Percentiles rank a stretch among this genome's conserved stretches.
Evolutionary conservation across 257 asterid species (phyloP).

Genomic region (Leonotis leonurus): DNA sequence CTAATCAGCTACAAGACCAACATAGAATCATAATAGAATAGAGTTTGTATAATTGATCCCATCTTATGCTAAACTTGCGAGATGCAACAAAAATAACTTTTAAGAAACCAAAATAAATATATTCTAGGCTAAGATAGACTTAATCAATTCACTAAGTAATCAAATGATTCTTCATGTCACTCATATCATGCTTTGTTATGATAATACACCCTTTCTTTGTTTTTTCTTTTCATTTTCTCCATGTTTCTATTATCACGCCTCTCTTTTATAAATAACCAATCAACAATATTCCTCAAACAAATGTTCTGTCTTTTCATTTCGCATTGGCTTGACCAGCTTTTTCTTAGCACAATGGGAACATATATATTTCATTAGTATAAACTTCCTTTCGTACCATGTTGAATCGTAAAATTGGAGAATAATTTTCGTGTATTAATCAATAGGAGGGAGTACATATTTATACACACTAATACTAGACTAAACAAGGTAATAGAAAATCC

Average conservation of each 20-base stretch:
- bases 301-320: neutral
- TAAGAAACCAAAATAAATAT: too few relatives aligned
- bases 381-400: neutral
- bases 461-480: too few relatives aligned
- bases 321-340: neutral
- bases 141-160: too few relatives aligned
- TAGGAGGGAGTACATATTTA: too few relatives aligned
- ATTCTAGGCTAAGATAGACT: neutral
- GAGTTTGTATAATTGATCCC: neutral
- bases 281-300: neutral
- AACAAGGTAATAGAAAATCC: too few relatives aligned
- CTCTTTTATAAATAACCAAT: too few relatives aligned
- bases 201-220: neutral
- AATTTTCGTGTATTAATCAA: too few relatives aligned
- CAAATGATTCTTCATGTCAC: neutral
- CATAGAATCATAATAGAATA: neutral
- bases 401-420: too few relatives aligned
- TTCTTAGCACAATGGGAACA: neutral
- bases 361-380: neutral
- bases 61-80: neutral
- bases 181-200: neutral
- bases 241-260: neutral
- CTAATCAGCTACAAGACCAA: too few relatives aligned
- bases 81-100: neutral
- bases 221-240: neutral